A percentile compares a stretch with the other conserved stretches of the same genome.
These are phyloP conservation scores for Globisporangium cystogenes DNA, from an alignment of 352 stramenopile genomes.

Conservation along the genomic window DNA sequence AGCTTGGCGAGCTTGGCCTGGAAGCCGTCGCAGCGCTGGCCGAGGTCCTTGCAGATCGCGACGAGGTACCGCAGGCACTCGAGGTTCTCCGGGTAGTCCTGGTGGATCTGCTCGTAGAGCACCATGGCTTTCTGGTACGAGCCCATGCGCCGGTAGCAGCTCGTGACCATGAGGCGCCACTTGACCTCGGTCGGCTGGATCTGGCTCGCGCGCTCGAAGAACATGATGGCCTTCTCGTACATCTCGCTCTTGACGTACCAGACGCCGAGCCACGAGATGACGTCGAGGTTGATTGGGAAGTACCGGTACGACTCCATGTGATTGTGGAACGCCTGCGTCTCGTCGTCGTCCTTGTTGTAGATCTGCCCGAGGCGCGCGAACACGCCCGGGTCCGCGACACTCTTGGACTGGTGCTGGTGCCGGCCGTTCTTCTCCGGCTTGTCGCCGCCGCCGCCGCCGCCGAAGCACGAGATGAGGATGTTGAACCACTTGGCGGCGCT, in stretches of 20 bases:
- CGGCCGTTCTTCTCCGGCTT: slow-evolving; percentile 39
- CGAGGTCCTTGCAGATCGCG: slow-evolving; percentile 93
- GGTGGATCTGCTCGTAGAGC: slow-evolving; percentile 94
- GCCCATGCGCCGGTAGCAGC: slow-evolving; percentile 93
- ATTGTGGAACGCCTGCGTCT: slow-evolving; percentile 95
- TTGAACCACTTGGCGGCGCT: slow-evolving; percentile 93
- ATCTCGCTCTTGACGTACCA: slow-evolving; percentile 97
- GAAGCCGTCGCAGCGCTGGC: slow-evolving; percentile 90
- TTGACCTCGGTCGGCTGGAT: slow-evolving; percentile 96
- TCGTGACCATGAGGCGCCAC: slow-evolving; percentile 96
- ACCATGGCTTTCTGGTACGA: slow-evolving; percentile 90
- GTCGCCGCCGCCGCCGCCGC: slow-evolving; percentile 65
- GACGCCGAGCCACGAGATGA: slow-evolving; percentile 95
- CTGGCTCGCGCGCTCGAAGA: slow-evolving; percentile 93
- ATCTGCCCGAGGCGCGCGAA: slow-evolving; percentile 91
- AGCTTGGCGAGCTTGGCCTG: slow-evolving; percentile 91
- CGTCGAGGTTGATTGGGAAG: slow-evolving; percentile 95
- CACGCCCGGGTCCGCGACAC: slow-evolving; percentile 69
- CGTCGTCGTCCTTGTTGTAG: slow-evolving; percentile 91
- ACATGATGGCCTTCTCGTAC: slow-evolving; percentile 96
- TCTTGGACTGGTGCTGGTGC: slow-evolving; percentile 35
- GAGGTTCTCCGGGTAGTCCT: slow-evolving; percentile 92
- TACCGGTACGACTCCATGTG: slow-evolving; percentile 94
- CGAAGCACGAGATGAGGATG: slow-evolving; percentile 91
- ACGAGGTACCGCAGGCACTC: slow-evolving; percentile 91